Base-by-base conservation (phyloP, 1,139 yeast species). In the Blastobotrys serpentis region DNA sequence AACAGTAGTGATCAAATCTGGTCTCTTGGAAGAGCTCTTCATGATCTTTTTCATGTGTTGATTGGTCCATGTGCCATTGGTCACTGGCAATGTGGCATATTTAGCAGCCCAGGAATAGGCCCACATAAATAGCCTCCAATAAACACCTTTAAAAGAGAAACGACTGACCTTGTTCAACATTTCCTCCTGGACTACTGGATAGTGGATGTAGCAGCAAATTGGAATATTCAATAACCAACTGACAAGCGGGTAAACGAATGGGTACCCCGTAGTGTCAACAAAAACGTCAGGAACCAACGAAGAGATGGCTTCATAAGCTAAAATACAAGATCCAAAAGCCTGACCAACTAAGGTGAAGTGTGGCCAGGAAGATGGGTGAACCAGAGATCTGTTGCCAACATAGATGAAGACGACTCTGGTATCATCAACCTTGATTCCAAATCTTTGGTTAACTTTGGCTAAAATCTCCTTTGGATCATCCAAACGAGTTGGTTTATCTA, bases 251-350 rank as follows among this genome's bases (percentile, higher is more conserved):
- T 89, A 89, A 26, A 84, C 72, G 49, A 92, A 92, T 0, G 98
- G 98, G 52, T 87, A 80, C 0, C 98, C 98, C 76, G 88, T 84
- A 1, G 98, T 90, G 62, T 94, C 98, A 30, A 92, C 74, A 81
- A 90, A 89, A n/a, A 89, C 76, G 65, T 92, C 98, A 0, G 98
- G 97, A 5, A 84, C 74, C 37, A 87, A 73, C 56, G 76, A 77
- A 53, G 71, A 69, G 51, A 88, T 64, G 0, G 96, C 96, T 62
- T 86, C 94, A 47, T 80, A 69, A 0, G 87, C 79, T 41, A 92
- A 70, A 17, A 84, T 55, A 8, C 80, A 63, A 1, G 95, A 81
- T 1, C 98, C 98, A 14, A 88, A 48, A 2, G 95, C 86, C 69
- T 94, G 98, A 18, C 96, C 95, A 3, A 87, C 58, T 53, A 94